Conservation (phyloP, 768 basidiomycete species). For the Austroboletus eburneus region DNA sequence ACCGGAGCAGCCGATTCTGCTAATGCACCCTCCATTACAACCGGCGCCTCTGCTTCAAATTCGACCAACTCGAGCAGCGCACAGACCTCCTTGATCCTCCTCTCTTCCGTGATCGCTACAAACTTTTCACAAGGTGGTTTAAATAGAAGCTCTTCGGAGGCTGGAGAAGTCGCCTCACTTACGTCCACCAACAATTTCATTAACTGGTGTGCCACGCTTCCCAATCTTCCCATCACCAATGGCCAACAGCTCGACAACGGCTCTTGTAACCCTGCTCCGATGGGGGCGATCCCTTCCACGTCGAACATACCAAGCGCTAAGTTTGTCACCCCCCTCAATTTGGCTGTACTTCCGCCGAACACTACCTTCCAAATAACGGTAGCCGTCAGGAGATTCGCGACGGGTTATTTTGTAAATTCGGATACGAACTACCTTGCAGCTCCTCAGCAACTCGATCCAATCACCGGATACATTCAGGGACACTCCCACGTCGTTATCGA, state of each 20-base stretch:
- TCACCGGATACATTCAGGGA: constrained; percentile 50
- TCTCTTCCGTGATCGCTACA: constrained; percentile 46
- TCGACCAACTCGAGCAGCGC: constrained; percentile 17
- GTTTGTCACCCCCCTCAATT: constrained; percentile 47
- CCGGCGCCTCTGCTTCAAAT: constrained; percentile 11
- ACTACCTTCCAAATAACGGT: constrained; percentile 51
- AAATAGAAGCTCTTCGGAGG: constrained; percentile 18
- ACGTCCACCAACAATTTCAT: constrained; percentile 74
- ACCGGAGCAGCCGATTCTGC: constrained; percentile 21
- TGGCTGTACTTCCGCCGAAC: constrained; percentile 39
- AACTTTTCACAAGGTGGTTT: constrained; percentile 56
- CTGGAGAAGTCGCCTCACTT: constrained; percentile 53
- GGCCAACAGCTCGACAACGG: constrained; percentile 49
- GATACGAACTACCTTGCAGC: constrained; percentile 49
- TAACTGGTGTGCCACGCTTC: constrained; percentile 53
- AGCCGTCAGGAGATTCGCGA: constrained; percentile 40
- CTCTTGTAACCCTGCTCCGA: constrained; percentile 58
- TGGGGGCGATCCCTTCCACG: constrained; percentile 53
- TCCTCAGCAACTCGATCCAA: constrained; percentile 46
- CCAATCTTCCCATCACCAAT: constrained; percentile 53
- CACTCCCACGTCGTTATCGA: constrained; percentile 64
- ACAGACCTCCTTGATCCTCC: constrained; percentile 35
- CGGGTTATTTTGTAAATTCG: constrained; percentile 59
- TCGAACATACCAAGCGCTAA: constrained; percentile 52
- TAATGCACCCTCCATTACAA: constrained; percentile 17